Conservation (phyloP, 148 eudicot species). For the Fagopyrum homotropicum region DNA sequence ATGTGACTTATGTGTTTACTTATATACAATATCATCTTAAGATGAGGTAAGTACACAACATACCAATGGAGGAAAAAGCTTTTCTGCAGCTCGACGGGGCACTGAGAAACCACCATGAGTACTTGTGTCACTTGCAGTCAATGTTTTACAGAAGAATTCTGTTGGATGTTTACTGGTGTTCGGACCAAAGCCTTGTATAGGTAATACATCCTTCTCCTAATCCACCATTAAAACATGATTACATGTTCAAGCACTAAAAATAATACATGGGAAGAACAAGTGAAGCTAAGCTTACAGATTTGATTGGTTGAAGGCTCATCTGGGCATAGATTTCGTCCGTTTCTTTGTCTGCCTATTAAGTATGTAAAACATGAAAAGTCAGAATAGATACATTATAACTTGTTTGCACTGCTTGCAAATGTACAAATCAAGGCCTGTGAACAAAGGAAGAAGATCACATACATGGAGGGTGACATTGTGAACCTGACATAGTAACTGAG, state of each 20-base stretch:
- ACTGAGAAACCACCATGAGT: conserved; percentile 99
- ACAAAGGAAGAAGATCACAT: conserved; percentile 14
- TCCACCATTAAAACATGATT: not conserved
- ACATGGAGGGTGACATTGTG: conserved; percentile 87
- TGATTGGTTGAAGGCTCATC: conserved; percentile 94
- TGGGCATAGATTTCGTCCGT: conserved; percentile 95
- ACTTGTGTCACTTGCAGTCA: conserved; percentile 95
- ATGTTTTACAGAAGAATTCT: conserved; percentile 94
- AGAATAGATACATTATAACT: not conserved
- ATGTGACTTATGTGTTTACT: not conserved
- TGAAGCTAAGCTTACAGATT: conserved; percentile 42
- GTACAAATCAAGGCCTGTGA: not conserved
- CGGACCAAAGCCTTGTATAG: conserved; percentile 65
- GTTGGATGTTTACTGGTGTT: conserved; percentile 73
- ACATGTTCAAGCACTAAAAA: not conserved
- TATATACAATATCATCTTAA: not conserved
- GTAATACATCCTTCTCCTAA: conserved; percentile 87
- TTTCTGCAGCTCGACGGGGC: conserved; percentile 97
- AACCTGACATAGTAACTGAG: conserved; percentile 88
- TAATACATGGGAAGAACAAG: not conserved
- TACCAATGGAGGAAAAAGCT: conserved; percentile 89
- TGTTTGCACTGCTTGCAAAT: too few relatives aligned
- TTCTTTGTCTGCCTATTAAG: conserved; percentile 77
- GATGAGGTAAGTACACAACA: conserved; percentile 11
- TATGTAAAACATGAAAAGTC: not conserved